Evolutionary conservation across 768 basidiomycete genomes (phyloP), one percentile per base, ranked within the genome.

Genomic region (Leccinum fibrillosum): DNA sequence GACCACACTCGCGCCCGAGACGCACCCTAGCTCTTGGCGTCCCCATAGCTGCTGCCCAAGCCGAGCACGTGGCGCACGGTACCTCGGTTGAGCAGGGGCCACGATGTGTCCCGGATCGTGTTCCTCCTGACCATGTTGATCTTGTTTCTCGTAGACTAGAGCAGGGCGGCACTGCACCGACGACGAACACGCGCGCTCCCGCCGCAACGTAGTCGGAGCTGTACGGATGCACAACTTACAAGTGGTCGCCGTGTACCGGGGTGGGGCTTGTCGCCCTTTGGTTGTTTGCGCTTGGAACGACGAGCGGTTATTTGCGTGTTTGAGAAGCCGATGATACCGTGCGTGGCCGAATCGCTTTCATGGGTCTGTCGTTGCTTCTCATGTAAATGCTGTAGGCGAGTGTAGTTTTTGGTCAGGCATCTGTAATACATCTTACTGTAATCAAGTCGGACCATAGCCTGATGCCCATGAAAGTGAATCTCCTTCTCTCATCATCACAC

Each of bases 61-160:
- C 45, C 49, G 45, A 7, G 13, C 3, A 77, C 74, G 15, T 87
- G 81, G 82, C 70, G 68, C 28, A 72, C 68, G 1, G 75, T 74
- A 0, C 91, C 94, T 8, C 76, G 88, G 32, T 74, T 96, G 62
- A 80, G 84, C 53, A 82, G 79, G 45, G 96, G 95, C 0, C 94
- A 97, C 69, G 95, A 98, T 65, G 84, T 98, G 17, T 95, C 93
- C 0, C 94, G 96, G 6, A 95, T 98, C 68, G 78, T 94, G 32
- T 98, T 97, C 3, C 30, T 32, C 11, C 30, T 32, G 10, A 32
- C 4, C 12, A 32, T 32, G 1, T 5, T 12, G 1, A 32, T 32
- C 11, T 12, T 12, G 32, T 32, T 32, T 32, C 12, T 32, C 32
- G 12, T 32, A 9, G 86, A 92, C 67, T 90, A 94, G 9, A 42